Percentiles rank a stretch among this genome's conserved stretches.
phyloP scores from a whole-genome alignment of 2,329 filamentous ascomycete genomes.

The Aspergillus calidoustus region DNA sequence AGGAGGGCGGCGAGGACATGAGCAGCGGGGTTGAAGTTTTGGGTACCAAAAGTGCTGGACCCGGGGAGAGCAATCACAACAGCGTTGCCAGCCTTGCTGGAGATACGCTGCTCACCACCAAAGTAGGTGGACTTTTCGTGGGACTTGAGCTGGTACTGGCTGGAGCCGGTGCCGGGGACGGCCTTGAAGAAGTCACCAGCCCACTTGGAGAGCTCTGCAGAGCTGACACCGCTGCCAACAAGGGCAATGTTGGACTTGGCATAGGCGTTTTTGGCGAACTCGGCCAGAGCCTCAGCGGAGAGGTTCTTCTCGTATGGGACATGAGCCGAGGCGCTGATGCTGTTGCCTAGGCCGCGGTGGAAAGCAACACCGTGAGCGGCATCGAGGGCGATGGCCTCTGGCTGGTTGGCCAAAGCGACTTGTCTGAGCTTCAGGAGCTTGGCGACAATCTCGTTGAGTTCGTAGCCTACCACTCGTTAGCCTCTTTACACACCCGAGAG shows the following conservation, averaged over 20 bases:
- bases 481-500: background rate
- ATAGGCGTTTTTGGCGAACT: constrained; percentile 79
- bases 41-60: constrained; percentile 71
- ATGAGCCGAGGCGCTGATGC: constrained; percentile 73
- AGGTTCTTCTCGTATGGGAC: constrained; percentile 80
- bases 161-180: constrained; percentile 58
- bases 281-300: constrained; percentile 72
- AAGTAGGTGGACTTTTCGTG: constrained; percentile 79
- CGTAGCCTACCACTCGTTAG: constrained; percentile 66
- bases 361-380: constrained; percentile 85
- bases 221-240: constrained; percentile 83
- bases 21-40: constrained; percentile 85
- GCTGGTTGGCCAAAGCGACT: constrained; percentile 67
- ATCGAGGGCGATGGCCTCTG: constrained; percentile 77
- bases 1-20: constrained; percentile 86
- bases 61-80: constrained; percentile 92
- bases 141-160: constrained; percentile 60
- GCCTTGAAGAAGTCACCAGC: constrained; percentile 88
- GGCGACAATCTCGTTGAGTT: constrained; percentile 87
- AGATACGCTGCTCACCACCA: constrained; percentile 90
- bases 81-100: constrained; percentile 76
- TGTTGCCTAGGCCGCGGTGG: constrained; percentile 86
- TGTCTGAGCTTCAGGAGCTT: constrained; percentile 77
- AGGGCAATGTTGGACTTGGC: constrained; percentile 89
- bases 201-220: constrained; percentile 82